phyloP scores from a whole-genome alignment of 1,284 basidiomycete species.

The Trametes pubescens region DNA sequence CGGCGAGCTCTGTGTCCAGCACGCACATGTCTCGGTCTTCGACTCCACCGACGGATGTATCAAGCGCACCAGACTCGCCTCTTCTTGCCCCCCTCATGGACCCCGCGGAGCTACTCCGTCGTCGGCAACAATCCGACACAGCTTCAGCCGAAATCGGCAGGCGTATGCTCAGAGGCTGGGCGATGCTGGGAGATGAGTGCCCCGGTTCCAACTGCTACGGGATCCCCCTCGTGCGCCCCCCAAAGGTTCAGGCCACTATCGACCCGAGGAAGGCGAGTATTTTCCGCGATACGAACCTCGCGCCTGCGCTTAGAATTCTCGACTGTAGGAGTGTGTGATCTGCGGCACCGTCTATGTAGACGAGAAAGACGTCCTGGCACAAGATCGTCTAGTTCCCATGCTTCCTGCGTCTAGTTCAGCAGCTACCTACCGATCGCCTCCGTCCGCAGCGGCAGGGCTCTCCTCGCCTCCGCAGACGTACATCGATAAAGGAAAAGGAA shows the following conservation, averaged over 20 bases:
- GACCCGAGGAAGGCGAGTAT: slow-evolving; percentile 68
- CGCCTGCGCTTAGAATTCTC: slow-evolving; percentile 3
- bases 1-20: slow-evolving; percentile 51
- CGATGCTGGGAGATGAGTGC: slow-evolving; percentile 87
- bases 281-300: slow-evolving; percentile 5
- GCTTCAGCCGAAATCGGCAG: slow-evolving; percentile 82
- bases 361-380: slow-evolving; percentile 58
- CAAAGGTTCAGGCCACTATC: slow-evolving; percentile 65
- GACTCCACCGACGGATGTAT: slow-evolving; percentile 78
- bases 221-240: slow-evolving; percentile 76
- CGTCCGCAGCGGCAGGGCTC: neutral
- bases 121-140: slow-evolving; percentile 80
- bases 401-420: slow-evolving; percentile 15
- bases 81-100: slow-evolving; percentile 67
- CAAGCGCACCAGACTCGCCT: slow-evolving; percentile 64
- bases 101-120: slow-evolving; percentile 66
- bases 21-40: slow-evolving; percentile 66
- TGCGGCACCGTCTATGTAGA: slow-evolving; percentile 70
- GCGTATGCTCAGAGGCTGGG: slow-evolving; percentile 80
- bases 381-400: slow-evolving; percentile 54
- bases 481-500: slow-evolving; percentile 22
- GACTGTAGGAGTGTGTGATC: slow-evolving; percentile 76
- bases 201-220: slow-evolving; percentile 71
- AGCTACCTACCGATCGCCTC: slow-evolving; percentile 9
- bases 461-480: slow-evolving; percentile 1